Evolutionary conservation across 2,329 filamentous ascomycete species (phyloP).

Genomic region (Phyllosticta citrichinensis): DNA sequence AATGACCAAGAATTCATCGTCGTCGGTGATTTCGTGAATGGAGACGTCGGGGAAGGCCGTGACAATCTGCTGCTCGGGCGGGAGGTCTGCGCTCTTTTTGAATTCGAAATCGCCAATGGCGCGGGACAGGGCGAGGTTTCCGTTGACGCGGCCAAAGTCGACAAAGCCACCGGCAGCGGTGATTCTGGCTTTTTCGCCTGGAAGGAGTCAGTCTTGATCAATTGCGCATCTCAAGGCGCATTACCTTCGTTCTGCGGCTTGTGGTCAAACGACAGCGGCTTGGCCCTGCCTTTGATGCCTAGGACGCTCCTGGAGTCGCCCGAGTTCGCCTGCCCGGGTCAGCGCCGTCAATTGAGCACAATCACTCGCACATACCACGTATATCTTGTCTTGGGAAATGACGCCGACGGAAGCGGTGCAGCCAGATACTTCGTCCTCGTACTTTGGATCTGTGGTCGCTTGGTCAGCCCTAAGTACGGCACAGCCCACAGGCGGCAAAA

Average conservation of each 20-base stretch:
- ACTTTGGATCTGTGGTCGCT: slow-evolving; percentile 66
- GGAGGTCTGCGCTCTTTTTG: slow-evolving; percentile 95
- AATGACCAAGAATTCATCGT: slow-evolving; percentile 70
- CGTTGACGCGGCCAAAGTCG: slow-evolving; percentile 96
- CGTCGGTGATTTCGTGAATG: slow-evolving; percentile 77
- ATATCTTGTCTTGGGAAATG: slow-evolving; percentile 85
- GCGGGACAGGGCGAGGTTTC: slow-evolving; percentile 90
- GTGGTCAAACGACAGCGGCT: slow-evolving; percentile 97
- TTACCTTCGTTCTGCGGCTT: slow-evolving; percentile 96
- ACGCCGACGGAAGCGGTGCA: slow-evolving; percentile 91
- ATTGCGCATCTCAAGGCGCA: slow-evolving; percentile 13
- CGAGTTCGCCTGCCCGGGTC: slow-evolving; percentile 66
- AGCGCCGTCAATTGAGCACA: slow-evolving; percentile 9
- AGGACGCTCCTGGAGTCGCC: slow-evolving; percentile 92
- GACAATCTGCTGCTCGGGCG: slow-evolving; percentile 97
- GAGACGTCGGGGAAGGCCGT: slow-evolving; percentile 94
- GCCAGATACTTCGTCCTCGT: slow-evolving; percentile 95
- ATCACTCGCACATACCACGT: slow-evolving; percentile 59
- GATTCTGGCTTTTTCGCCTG: slow-evolving; percentile 92
- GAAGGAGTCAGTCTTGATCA: slow-evolving; percentile 12
- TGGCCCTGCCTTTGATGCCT: slow-evolving; percentile 92
- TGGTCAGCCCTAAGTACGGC: slow-evolving; percentile 19
- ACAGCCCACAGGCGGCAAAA: not conserved
- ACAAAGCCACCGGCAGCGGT: slow-evolving; percentile 94
- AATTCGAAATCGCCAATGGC: slow-evolving; percentile 99